These are phyloP conservation scores for Ilex paraguariensis DNA, from an alignment of 305 asterid genomes.

Conservation along the genomic window DNA sequence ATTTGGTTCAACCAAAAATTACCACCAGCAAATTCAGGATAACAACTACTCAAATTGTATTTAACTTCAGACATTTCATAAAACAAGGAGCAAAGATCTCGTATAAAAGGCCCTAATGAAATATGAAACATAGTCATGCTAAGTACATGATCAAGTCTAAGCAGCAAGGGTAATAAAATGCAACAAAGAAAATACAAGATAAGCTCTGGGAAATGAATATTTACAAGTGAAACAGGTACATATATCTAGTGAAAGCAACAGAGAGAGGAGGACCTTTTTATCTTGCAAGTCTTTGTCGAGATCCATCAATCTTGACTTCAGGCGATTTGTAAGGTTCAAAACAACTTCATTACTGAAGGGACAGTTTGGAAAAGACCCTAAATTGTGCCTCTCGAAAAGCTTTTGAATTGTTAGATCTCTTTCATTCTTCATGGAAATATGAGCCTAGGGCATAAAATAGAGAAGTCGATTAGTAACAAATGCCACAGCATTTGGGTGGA, in stretches of 20 bases:
- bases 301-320: slow-evolving; percentile 51
- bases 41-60: no score
- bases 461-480: slow-evolving; percentile 19
- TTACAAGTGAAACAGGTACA: no score
- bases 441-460: slow-evolving; percentile 43
- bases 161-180: no score
- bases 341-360: slow-evolving; percentile 71
- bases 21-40: no score
- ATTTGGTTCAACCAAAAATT: no score
- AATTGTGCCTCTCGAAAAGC: slow-evolving; percentile 58
- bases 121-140: no score
- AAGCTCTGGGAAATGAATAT: no score
- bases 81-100: no score
- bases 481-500: slow-evolving; percentile 12
- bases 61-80: no score
- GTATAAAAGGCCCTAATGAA: no score
- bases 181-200: no score
- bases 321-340: slow-evolving; percentile 52
- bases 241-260: not conserved
- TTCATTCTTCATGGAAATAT: slow-evolving; percentile 59
- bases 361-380: slow-evolving; percentile 61
- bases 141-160: no score
- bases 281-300: slow-evolving; percentile 57
- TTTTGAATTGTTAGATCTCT: slow-evolving; percentile 51
- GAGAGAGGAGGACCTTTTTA: slow-evolving; percentile 56